phyloP scores from a whole-genome alignment of 805 yeast genomes.

The Yarrowia keelungensis region DNA sequence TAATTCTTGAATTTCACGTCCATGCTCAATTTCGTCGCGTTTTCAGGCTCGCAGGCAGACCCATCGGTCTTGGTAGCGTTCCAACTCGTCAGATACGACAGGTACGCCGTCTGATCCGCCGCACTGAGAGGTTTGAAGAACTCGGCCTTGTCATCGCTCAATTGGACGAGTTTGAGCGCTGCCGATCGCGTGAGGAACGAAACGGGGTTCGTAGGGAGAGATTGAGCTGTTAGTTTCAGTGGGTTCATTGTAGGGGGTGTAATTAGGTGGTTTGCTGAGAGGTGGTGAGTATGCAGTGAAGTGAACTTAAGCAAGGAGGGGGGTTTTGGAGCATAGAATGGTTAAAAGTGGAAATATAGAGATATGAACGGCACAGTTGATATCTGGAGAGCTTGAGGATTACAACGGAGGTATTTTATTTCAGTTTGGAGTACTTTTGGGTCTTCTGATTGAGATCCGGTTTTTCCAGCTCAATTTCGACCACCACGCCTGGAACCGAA shows the following conservation, averaged over 20 bases:
- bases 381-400: too few species aligned
- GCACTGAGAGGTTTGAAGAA: conserved; percentile 3
- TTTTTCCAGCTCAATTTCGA: too few species aligned
- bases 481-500: too few species aligned
- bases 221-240: background rate
- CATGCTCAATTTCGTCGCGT: conserved; percentile 20
- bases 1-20: conserved; percentile 36
- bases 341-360: too few species aligned
- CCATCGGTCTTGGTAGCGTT: conserved; percentile 23
- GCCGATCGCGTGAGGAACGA: conserved; percentile 21
- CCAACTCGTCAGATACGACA: conserved; percentile 7
- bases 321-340: too few species aligned
- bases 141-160: conserved; percentile 30
- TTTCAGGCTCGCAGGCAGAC: conserved; percentile 3
- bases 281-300: too few species aligned
- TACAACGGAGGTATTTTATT: too few species aligned
- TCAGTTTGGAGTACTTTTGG: too few species aligned
- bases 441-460: too few species aligned
- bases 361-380: too few species aligned
- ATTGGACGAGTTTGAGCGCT: conserved; percentile 22
- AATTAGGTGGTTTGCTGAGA: background rate
- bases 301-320: too few species aligned
- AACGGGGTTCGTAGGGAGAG: background rate
- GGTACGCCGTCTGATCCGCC: conserved; percentile 4
- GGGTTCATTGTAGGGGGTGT: conserved; percentile 5